Base-by-base conservation (phyloP, 2,329 filamentous ascomycete species). In the Juglanconis oblonga region DNA sequence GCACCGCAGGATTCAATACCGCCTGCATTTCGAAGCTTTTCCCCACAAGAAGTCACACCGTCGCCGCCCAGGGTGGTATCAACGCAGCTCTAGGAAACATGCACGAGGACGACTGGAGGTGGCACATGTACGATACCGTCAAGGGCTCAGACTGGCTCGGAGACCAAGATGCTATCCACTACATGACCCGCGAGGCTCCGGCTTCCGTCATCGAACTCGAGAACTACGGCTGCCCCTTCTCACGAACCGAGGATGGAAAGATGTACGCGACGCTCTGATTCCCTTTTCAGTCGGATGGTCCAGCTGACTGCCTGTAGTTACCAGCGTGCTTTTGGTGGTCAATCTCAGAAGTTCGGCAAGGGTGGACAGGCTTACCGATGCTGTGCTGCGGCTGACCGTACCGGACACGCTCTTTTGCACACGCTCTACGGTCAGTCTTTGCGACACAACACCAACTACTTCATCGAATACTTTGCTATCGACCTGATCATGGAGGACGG, bases 111-210 rank as follows among this genome's bases (percentile, higher is more conserved):
- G 92, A 97, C 80, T 97, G 93, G 93, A 88, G 92, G 82, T 97
- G 93, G 93, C 93, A 97, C 80, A 97, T 97, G 93, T 97, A 97
- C 82, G 93, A 97, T 77, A 97, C 93, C 48, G 93, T 97, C 74
- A 97, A 97, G 83, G 93, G 93, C 67, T 96, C 91, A 67, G 93
- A 97, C 82, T 97, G 93, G 93, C 86, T 97, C 55, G 93, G 93
- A 76, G 93, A 97, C 77, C 93, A 97, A 79, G 93, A 97, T 74
- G 93, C 93, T 66, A 97, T 97, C 73, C 93, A 97, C 80, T 97
- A 97, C 82, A 97, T 97, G 93, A 97, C 93, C 71, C 86, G 92
- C 72, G 93, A 97, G 80, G 93, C 93, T 64, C 92, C 93, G 38
- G 87, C 89, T 63, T 94, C 90, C 67, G 93, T 97, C 68, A 90